These are phyloP conservation scores for Moniliella sp. DNA, from an alignment of 1,284 basidiomycete species.

Conservation along the genomic window DNA sequence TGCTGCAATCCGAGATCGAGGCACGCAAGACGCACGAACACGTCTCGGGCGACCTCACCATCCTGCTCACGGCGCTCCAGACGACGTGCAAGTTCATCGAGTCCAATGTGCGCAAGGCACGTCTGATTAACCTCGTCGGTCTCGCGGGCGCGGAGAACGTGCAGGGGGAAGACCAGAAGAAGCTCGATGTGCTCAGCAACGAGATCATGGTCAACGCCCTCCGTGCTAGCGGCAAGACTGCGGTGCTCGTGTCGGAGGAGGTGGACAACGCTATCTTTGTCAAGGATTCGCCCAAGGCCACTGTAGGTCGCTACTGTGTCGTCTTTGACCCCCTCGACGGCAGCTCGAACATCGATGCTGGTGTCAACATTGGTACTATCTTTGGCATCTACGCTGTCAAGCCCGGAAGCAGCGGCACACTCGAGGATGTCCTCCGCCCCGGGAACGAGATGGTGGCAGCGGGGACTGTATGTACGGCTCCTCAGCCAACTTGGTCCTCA, in stretches of 20 bases:
- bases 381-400: slow-evolving; percentile 79
- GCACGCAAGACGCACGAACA: slow-evolving; percentile 7
- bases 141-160: slow-evolving; percentile 87
- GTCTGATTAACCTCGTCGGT: slow-evolving; percentile 89
- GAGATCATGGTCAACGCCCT: slow-evolving; percentile 94
- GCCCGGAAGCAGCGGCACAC: slow-evolving; percentile 52
- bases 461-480: slow-evolving; percentile 65
- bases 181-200: slow-evolving; percentile 87
- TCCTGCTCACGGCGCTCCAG: slow-evolving; percentile 83
- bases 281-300: slow-evolving; percentile 36
- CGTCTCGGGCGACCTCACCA: slow-evolving; percentile 59
- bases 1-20: slow-evolving; percentile 22
- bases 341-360: slow-evolving; percentile 94
- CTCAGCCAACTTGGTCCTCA: slow-evolving; percentile 84
- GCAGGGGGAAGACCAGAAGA: slow-evolving; percentile 98
- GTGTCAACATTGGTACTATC: slow-evolving; percentile 98
- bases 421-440: slow-evolving; percentile 74
- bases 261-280: slow-evolving; percentile 81
- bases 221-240: slow-evolving; percentile 74
- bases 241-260: slow-evolving; percentile 94
- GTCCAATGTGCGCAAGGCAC: slow-evolving; percentile 84
- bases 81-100: slow-evolving; percentile 69
- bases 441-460: slow-evolving; percentile 95
- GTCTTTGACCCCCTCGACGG: slow-evolving; percentile 98
- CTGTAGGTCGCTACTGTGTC: slow-evolving; percentile 48